phyloP scores from a whole-genome alignment of 2,329 filamentous ascomycete genomes.

The Pyrenophora seminiperda region DNA sequence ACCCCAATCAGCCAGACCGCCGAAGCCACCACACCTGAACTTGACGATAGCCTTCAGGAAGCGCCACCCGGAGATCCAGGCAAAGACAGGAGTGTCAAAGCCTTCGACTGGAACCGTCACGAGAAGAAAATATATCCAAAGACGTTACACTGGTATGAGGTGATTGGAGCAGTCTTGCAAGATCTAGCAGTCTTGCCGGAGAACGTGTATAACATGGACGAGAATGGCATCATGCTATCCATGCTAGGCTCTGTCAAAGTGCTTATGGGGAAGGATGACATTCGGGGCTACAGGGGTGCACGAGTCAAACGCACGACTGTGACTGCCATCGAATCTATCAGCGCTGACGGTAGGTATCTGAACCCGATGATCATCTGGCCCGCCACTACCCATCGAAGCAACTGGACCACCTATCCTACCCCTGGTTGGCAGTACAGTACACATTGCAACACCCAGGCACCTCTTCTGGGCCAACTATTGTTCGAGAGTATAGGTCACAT shows the following conservation, averaged over 20 bases:
- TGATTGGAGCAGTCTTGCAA: constrained; percentile 4
- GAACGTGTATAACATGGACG: constrained; percentile 28
- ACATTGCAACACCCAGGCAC: no score
- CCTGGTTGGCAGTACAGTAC: background rate
- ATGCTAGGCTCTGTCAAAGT: constrained; percentile 21
- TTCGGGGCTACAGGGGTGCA: constrained; percentile 21
- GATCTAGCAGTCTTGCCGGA: constrained; percentile 20
- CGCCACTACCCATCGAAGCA: constrained; percentile 19
- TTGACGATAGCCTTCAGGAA: background rate
- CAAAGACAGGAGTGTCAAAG: background rate
- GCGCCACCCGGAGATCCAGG: background rate
- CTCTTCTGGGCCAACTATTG: no score
- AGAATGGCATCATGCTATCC: background rate
- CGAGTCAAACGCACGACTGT: constrained; percentile 26
- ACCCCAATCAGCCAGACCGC: background rate
- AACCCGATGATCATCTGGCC: constrained; percentile 26
- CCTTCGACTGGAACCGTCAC: background rate
- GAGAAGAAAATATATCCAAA: constrained; percentile 10
- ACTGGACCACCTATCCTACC: background rate
- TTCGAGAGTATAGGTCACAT: no score
- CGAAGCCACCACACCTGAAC: background rate
- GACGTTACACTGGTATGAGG: constrained; percentile 29
- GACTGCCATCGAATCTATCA: constrained; percentile 28
- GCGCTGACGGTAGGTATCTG: constrained; percentile 24
- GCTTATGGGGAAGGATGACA: constrained; percentile 26